phyloP scores from a whole-genome alignment of 257 asterid genomes.

The Apocynum venetum region DNA sequence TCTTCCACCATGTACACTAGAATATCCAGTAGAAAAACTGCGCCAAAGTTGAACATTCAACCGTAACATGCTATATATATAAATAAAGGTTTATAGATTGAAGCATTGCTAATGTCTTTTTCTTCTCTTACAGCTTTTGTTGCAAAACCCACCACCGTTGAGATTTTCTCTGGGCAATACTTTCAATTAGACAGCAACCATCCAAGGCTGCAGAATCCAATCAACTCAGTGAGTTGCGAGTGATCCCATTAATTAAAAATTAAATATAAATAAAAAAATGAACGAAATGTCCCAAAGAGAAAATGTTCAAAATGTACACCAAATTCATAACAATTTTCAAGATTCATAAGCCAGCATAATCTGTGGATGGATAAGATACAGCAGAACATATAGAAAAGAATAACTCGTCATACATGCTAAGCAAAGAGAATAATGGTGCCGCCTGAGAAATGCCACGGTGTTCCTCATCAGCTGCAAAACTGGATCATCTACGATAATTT shows the following conservation, averaged over 20 bases:
- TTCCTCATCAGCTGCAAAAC: background rate
- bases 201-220: background rate
- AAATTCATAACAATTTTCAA: background rate
- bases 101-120: background rate
- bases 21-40: conserved; percentile 73
- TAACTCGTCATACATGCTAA: background rate
- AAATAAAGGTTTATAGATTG: background rate
- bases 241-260: background rate
- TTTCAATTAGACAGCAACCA: background rate
- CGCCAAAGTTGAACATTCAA: conserved; percentile 16
- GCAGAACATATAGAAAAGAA: no score
- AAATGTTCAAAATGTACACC: background rate
- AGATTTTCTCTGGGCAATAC: background rate
- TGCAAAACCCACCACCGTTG: background rate
- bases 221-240: background rate
- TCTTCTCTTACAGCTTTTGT: background rate
- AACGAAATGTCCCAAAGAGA: background rate
- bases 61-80: background rate
- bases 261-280: background rate
- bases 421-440: background rate
- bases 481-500: no score
- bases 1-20: conserved; percentile 93
- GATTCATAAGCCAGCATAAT: background rate
- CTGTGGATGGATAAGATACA: no score
- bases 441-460: background rate